Base-by-base conservation (phyloP, 192 early-diverging fungal genomes). In the Podila clonocystis region DNA sequence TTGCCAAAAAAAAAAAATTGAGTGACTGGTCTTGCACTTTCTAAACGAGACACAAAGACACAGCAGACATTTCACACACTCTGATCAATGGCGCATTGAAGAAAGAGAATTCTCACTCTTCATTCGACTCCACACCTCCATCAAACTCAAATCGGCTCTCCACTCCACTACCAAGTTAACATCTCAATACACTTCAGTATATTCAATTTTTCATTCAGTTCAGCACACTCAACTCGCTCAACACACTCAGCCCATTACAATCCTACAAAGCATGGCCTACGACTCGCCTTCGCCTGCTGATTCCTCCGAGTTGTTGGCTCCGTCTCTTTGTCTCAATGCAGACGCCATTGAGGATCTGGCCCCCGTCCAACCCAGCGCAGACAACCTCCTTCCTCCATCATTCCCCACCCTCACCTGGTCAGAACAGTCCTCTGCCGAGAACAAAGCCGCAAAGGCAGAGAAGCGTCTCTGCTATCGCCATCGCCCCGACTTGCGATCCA, bases 381-480 rank as follows among this genome's bases (percentile, higher is more conserved):
- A 68, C 2, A 80, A 80, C 62, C 45, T 80, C 19, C 65, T 80
- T 0, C 77, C 77, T 4, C 28, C 50, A 0, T 80, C 77, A 12
- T 80, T 80, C 30, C 77, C 70, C 13, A 73, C 77, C 6, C 67
- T 80, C 4, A 45, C 65, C 24, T 80, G 77, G 77, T 80, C 70
- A 17, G 77, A 80, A 49, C 70, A 80, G 55, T 80, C 77, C 11
- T 73, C 70, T 9, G 77, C 77, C 2, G 77, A 72, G 29, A 58
- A 72, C 33, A 72, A 36, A 64, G 77, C 77, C 4, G 77, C 77
- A 8, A 75, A 75, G 36, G 74, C 82, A 41, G 68, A 70, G 20
- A 83, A 83, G 34, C 48, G 74, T 29, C 74, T 82, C 20, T 90
- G 89, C 67, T 90, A 88, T 48, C 86, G 89, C 15, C 89, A 90